Evolutionary conservation across 2,329 filamentous ascomycete genomes (phyloP), one percentile per base, ranked within the genome.

Genomic region (Aspergillus piperis): DNA sequence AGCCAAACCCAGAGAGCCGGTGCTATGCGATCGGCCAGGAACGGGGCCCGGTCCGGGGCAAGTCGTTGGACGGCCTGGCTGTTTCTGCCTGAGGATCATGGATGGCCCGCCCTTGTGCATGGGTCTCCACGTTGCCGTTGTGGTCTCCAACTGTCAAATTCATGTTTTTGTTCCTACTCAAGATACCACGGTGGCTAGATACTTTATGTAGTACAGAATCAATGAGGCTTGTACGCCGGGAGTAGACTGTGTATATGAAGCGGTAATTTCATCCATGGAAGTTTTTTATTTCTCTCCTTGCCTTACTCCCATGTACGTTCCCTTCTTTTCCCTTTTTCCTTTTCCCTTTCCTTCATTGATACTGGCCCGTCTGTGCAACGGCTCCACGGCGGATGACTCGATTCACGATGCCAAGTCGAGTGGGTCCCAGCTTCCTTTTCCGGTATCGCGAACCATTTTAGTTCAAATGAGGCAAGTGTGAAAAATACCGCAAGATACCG

Each of bases 11-110:
- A 49, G 47, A 53, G 56, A 61, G 47, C 67, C 66, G 65, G 65
- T 59, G 58, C 64, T 68, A 68, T 69, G 66, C 67, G 66, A 68
- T 68, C 65, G 64, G 67, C 65, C 66, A 69, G 66, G 63, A 55
- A 67, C 66, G 64, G 62, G 54, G 59, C 63, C 64, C 61, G 66
- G 66, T 61, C 66, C 66, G 66, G 66, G 59, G 59, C 58, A 57
- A 57, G 52, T 47, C 47, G 59, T 52, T 54, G 52, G 58, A 57
- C 44, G 23, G 38, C 54, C 47, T 56, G 61, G 49, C 57, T 52
- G 51, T 38, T 57, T 57, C 58, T 64, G 59, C 51, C 27, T 15
- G 25, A 54, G 17, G 38, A 57, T 44, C 41, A 44, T 44, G 10
- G 19, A 19, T 25, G 21, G 52, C 17, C 41, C 38, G 39, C 25